Conservation (phyloP, 2,329 filamentous ascomycete species). For the Calonectria pauciramosa region DNA sequence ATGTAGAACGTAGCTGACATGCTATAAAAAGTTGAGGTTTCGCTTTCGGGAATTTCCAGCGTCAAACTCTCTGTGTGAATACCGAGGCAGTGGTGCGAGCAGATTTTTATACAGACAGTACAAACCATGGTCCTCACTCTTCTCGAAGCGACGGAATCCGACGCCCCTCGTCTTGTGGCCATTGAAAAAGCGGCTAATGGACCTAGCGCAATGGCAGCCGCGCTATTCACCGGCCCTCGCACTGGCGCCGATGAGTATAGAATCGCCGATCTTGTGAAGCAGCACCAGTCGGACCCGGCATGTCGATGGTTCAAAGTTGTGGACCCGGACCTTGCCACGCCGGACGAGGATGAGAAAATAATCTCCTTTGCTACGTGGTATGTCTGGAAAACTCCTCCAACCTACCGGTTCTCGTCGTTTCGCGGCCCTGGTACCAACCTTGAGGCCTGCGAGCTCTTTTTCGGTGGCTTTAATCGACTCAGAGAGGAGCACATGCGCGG, state of each 20-base stretch:
- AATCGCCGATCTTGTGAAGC: conserved; percentile 36
- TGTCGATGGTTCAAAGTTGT: conserved; percentile 54
- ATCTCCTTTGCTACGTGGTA: conserved; percentile 55
- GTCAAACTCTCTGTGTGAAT: background rate
- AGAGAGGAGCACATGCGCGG: conserved; percentile 48
- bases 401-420: conserved; percentile 37
- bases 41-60: background rate
- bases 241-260: conserved; percentile 38
- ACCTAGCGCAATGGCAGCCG: conserved; percentile 45
- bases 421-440: conserved; percentile 49
- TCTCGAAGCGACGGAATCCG: conserved; percentile 50
- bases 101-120: background rate
- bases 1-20: background rate
- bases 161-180: conserved; percentile 51
- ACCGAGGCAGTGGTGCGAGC: background rate
- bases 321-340: conserved; percentile 47
- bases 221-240: conserved; percentile 50
- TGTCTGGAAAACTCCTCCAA: conserved; percentile 45
- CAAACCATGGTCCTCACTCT: conserved; percentile 58
- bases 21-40: background rate
- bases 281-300: conserved; percentile 42
- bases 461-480: conserved; percentile 48
- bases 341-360: conserved; percentile 40
- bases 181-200: conserved; percentile 56
- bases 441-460: conserved; percentile 51